Percentiles rank a stretch among this genome's conserved stretches.
Conservation (phyloP, 306 rosid species). For the Malus asiatica region DNA sequence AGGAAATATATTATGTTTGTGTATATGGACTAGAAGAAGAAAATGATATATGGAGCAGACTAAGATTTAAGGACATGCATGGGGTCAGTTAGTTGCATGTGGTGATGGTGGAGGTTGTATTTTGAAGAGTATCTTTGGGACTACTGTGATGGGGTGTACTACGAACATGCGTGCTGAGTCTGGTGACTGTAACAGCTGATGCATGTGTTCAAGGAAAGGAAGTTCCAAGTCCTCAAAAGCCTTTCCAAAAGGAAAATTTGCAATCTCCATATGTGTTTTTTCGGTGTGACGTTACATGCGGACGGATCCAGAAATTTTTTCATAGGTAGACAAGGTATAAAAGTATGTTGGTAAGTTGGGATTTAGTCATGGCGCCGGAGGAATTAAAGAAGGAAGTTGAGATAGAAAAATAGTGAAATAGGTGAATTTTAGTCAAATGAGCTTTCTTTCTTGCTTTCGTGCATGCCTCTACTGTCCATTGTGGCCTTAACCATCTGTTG, state of each 20-base stretch:
- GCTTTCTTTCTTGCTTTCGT: neutral
- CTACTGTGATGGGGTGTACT: constrained; percentile 42
- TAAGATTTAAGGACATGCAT: constrained; percentile 36
- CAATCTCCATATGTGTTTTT: neutral
- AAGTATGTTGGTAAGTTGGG: neutral
- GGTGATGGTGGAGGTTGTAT: constrained; percentile 32
- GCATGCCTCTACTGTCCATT: neutral
- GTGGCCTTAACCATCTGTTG: neutral
- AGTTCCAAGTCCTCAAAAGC: neutral
- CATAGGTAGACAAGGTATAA: neutral
- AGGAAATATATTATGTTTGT: neutral
- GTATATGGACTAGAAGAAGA: neutral
- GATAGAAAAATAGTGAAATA: neutral
- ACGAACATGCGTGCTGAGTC: constrained; percentile 37
- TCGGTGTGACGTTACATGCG: neutral
- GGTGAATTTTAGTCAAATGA: neutral
- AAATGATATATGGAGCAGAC: constrained; percentile 20
- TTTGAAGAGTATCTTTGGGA: constrained; percentile 43
- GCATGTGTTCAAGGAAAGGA: constrained; percentile 29
- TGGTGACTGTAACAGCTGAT: neutral
- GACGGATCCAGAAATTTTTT: neutral
- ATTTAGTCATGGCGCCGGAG: neutral
- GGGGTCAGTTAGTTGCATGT: constrained; percentile 53
- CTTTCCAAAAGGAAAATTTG: neutral
- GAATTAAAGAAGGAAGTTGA: neutral